phyloP scores from a whole-genome alignment of 495 filamentous ascomycete species.

The Parmelia sp. region DNA sequence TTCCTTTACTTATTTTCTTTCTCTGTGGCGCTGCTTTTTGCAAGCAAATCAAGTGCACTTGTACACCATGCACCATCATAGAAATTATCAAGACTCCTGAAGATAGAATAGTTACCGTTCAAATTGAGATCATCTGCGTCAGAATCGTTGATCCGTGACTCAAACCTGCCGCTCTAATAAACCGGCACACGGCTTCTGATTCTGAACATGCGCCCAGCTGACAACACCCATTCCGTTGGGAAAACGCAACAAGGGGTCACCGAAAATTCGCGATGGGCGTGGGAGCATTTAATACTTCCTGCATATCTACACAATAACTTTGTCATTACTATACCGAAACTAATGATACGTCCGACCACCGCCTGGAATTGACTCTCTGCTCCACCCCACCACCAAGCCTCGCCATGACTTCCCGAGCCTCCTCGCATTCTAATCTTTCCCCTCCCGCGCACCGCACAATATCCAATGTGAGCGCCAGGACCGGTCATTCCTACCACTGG shows the following conservation, averaged over 20 bases:
- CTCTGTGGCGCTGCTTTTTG: neutral
- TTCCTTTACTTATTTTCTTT: neutral
- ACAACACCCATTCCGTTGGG: neutral
- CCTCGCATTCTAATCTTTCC: conserved; percentile 13
- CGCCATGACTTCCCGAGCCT: conserved; percentile 7
- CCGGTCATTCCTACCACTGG: conserved; percentile 13
- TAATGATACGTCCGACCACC: conserved; percentile 4
- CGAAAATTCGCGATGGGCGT: neutral
- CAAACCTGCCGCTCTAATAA: neutral
- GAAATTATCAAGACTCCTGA: neutral
- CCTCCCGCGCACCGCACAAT: conserved; percentile 1
- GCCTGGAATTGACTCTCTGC: neutral
- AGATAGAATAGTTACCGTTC: neutral
- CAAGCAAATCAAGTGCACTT: neutral
- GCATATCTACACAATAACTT: neutral
- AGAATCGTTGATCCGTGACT: neutral
- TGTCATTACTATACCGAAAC: neutral
- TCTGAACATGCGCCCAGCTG: no score
- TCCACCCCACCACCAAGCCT: neutral
- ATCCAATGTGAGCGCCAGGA: neutral
- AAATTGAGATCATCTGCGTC: neutral
- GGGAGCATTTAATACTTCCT: neutral
- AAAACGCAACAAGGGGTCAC: neutral
- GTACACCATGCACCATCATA: neutral
- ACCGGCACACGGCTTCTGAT: no score